Evolutionary conservation across 495 filamentous ascomycete species (phyloP), one percentile per base, ranked within the genome.

Genomic region (Talaromyces ruber): DNA sequence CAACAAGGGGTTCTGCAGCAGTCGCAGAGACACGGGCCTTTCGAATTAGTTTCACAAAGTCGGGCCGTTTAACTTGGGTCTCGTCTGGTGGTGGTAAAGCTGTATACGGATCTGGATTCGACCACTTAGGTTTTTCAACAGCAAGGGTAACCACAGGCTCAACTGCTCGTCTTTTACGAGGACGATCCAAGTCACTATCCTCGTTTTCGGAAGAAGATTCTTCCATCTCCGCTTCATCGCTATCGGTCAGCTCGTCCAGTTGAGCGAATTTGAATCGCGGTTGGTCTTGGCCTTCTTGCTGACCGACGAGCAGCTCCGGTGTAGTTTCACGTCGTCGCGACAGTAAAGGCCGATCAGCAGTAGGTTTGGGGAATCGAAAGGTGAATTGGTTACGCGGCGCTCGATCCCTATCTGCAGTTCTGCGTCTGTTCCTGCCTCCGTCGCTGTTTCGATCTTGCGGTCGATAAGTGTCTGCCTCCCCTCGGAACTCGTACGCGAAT

Each of bases 71-170:
- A 18, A 77, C 76, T 39, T 82, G 79, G 45, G 68, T 79, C 65
- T 82, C 84, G 66, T 89, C 86, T 0, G 84, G 80, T 6, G 90
- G 90, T 6, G 92, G 92, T 7, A 94, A 75, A 3, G 79, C 87
- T 3, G 89, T 94, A 73, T 96, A 97, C 0, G 91, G 91, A 72
- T 97, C 92, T 4, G 92, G 91, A 66, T 97, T 97, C 1, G 91
- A 96, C 92, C 92, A 97, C 71, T 86, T 89, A 0, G 91, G 91
- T 3, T 65, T 66, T 12, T 71, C 71, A 61, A 63, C 67, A 72
- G 63, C 79, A 32, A 60, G 51, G 3, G 67, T 60, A 1, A 55
- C 58, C 0, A 68, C 71, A n/a, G 76, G 65, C 58, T 84, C 83
- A 21, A 75, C 62, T 1, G 75, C 78, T 47, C 84, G 85, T 60